phyloP scores from a whole-genome alignment of 306 rosid genomes.

The Myrica gale region DNA sequence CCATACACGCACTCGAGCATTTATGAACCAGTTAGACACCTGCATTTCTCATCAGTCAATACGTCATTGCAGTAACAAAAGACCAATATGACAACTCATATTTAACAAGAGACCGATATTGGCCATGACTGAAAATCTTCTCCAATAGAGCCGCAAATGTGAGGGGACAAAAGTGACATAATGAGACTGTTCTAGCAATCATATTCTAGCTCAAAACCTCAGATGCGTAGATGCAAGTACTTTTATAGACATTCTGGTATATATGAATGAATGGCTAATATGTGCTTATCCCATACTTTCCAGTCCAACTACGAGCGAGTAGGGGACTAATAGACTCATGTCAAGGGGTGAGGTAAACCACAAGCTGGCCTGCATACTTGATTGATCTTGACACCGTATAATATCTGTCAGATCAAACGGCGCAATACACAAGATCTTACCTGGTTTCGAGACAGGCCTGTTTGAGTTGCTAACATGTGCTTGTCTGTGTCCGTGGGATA shows the following conservation, averaged over 20 bases:
- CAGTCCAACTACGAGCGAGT: no score
- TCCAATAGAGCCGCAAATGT: not conserved
- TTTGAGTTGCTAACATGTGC: slow-evolving; percentile 91
- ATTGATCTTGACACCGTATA: no score
- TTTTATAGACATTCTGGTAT: not conserved
- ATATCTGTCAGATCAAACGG: not conserved
- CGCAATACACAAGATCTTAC: slow-evolving; percentile 41
- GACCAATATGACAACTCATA: not conserved
- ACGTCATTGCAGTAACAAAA: slow-evolving; percentile 6
- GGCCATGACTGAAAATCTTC: not conserved
- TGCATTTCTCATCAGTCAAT: slow-evolving; percentile 25
- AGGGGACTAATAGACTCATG: no score
- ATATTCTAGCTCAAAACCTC: not conserved
- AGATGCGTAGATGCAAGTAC: not conserved
- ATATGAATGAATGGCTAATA: not conserved
- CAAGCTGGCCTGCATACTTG: no score
- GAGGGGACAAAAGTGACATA: not conserved
- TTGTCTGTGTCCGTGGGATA: slow-evolving; percentile 98
- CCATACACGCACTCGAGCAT: slow-evolving; percentile 94
- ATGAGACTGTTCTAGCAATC: not conserved
- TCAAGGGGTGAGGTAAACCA: no score
- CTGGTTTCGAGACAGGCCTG: slow-evolving; percentile 97
- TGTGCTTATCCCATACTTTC: no score
- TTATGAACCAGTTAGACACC: slow-evolving; percentile 94
- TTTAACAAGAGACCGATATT: not conserved